Evolutionary conservation across 257 asterid genomes (phyloP), one percentile per base, ranked within the genome.

Genomic region (Solanum lignicaule): DNA sequence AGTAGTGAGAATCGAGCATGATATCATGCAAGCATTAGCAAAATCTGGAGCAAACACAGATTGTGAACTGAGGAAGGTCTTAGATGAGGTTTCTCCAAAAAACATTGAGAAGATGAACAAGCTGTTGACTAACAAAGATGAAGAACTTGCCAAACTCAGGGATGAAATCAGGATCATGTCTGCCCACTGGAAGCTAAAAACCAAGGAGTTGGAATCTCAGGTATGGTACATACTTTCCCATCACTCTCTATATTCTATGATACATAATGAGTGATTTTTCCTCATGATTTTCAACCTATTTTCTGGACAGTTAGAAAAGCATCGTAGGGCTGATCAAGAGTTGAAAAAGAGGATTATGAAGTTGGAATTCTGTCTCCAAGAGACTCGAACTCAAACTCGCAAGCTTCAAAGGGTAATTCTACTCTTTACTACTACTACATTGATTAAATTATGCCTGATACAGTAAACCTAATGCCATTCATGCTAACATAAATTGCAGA

Each of bases 101-200:
- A 95, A 93, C 83, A 87, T 90, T 36, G 96, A 92, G 46, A 94
- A 90, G 84, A 94, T 97, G 38, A 93, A 93, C 82, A 94, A 89
- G 89, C 96, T 94, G 62, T 91, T 97, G 89, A n/a, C 66, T 3
- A 75, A 91, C 15, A 97, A 97, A 88, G 99, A 97, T 90, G 96
- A 92, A 14, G 99, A 95, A 81, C 95, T 97, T 68, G 91, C 94
- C 83, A 91, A 92, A 88, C 90, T 97, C 88, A 93, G 95, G 88
- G 96, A 96, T 58, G 99, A 95, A 89, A 89, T 96, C 86, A 92
- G 93, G 92, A 55, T 94, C 73, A 93, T 95, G 96, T 97, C 99
- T 86, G 93, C 98, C 86, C 99, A 95, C 84, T 97, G 98, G 98
- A 97, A 93, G 93, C 94, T 93, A 55, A 95, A 95, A 91, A 94